Conservation (phyloP, 345 rosid species). For the Eucalyptus polybractea region DNA sequence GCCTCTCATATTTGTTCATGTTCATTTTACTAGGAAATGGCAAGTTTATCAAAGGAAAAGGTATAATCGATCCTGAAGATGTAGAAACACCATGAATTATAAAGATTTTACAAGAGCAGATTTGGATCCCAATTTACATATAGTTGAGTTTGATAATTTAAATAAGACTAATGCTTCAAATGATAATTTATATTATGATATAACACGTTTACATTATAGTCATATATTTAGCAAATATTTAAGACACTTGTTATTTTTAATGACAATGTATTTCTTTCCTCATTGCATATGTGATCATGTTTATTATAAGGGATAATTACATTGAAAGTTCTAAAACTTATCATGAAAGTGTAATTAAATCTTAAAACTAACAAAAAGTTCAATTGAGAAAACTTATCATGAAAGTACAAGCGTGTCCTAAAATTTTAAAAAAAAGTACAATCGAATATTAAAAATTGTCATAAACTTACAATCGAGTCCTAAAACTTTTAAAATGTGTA, state of each 20-base stretch:
- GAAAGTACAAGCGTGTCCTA: too few relatives aligned
- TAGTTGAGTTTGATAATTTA: not conserved
- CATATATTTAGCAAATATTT: not conserved
- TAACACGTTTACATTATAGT: not conserved
- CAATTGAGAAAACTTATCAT: too few relatives aligned
- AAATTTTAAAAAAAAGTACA: too few relatives aligned
- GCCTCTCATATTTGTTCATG: too few relatives aligned
- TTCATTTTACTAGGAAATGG: too few relatives aligned
- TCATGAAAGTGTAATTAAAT: too few relatives aligned
- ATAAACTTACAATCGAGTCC: too few relatives aligned
- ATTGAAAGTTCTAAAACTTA: too few relatives aligned
- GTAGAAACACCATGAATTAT: not conserved
- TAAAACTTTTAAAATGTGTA: too few relatives aligned
- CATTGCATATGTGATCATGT: not conserved
- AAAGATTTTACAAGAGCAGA: not conserved
- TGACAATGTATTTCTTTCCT: not conserved
- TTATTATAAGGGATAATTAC: not conserved
- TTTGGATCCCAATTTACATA: not conserved
- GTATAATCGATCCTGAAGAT: not conserved
- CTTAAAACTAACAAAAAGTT: too few relatives aligned
- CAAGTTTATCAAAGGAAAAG: not conserved
- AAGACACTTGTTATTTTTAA: not conserved
- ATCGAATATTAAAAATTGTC: too few relatives aligned
- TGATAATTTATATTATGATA: not conserved
- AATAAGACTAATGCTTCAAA: not conserved